Conservation (phyloP, 1,284 basidiomycete genomes). For the Stereum hirsutum region DNA sequence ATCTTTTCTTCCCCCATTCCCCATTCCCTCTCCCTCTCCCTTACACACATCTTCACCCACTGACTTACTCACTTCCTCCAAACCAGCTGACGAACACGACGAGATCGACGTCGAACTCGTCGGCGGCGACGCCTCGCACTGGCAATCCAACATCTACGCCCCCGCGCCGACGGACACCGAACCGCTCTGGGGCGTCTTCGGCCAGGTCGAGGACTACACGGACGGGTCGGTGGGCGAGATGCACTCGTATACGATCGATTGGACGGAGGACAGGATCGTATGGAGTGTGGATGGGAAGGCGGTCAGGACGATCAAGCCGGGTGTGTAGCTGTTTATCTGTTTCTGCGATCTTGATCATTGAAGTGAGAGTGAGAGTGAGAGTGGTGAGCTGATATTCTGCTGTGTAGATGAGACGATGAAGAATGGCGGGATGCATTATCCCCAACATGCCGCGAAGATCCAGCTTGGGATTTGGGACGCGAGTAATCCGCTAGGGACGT, state of each 20-base stretch:
- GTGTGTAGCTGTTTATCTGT: slow-evolving; percentile 20
- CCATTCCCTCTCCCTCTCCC: too few species aligned
- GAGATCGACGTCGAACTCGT: slow-evolving; percentile 39
- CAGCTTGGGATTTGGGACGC: slow-evolving; percentile 42
- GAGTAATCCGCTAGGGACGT: slow-evolving; percentile 32
- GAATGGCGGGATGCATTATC: slow-evolving; percentile 28
- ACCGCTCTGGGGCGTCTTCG: slow-evolving; percentile 31
- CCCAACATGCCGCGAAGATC: slow-evolving; percentile 24
- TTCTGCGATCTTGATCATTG: too few species aligned
- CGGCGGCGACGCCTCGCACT: slow-evolving; percentile 28
- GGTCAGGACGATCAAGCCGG: slow-evolving; percentile 26
- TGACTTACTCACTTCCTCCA: background rate
- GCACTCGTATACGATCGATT: slow-evolving; percentile 35
- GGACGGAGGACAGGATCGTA: slow-evolving; percentile 28
- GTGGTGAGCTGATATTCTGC: too few species aligned
- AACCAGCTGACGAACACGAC: slow-evolving; percentile 23
- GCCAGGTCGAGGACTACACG: slow-evolving; percentile 22
- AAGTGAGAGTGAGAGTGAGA: too few species aligned
- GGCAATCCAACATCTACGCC: slow-evolving; percentile 38
- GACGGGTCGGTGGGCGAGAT: slow-evolving; percentile 15
- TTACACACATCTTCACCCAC: too few species aligned
- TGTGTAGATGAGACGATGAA: slow-evolving; percentile 27
- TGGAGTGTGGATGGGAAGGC: slow-evolving; percentile 32
- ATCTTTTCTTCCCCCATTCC: background rate
- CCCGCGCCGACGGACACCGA: slow-evolving; percentile 21